Evolutionary conservation across 768 basidiomycete species (phyloP).

Genomic region (Tylopilus felleus): DNA sequence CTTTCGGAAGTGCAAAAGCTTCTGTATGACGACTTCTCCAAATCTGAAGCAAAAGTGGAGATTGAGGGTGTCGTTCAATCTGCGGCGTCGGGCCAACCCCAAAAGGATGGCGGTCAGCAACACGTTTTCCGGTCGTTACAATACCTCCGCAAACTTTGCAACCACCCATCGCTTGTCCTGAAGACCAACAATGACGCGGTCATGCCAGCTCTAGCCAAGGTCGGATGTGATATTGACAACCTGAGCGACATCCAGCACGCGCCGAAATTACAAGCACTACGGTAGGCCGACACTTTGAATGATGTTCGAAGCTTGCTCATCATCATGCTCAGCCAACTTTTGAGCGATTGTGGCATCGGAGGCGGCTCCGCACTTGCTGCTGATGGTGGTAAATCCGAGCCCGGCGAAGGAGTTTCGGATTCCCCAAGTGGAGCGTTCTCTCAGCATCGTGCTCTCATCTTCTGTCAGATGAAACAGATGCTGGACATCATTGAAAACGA

Average conservation of each 20-base stretch:
- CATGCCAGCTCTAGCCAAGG: conserved; percentile 52
- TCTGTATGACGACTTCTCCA: conserved; percentile 91
- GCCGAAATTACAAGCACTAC: conserved; percentile 87
- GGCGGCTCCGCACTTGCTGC: conserved; percentile 35
- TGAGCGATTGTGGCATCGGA: conserved; percentile 94
- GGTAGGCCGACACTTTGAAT: conserved; percentile 46
- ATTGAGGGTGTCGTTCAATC: conserved; percentile 64
- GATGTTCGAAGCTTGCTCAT: conserved; percentile 1
- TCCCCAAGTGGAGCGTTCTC: conserved; percentile 59
- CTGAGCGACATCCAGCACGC: conserved; percentile 86
- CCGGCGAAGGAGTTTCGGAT: conserved; percentile 54
- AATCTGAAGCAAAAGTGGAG: conserved; percentile 63
- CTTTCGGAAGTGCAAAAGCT: conserved; percentile 91
- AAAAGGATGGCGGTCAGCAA: conserved; percentile 53
- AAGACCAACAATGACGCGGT: conserved; percentile 65
- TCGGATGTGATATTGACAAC: conserved; percentile 41
- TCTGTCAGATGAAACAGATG: conserved; percentile 99
- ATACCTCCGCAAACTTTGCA: conserved; percentile 95
- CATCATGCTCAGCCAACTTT: conserved; percentile 66
- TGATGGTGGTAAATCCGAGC: conserved; percentile 66
- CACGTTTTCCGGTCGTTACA: conserved; percentile 98
- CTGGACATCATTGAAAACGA: conserved; percentile 95
- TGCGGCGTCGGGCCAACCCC: conserved; percentile 30
- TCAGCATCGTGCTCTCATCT: conserved; percentile 97
- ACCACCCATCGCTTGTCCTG: conserved; percentile 91